phyloP scores from a whole-genome alignment of 2,329 filamentous ascomycete genomes.

The Cercospora sp. region DNA sequence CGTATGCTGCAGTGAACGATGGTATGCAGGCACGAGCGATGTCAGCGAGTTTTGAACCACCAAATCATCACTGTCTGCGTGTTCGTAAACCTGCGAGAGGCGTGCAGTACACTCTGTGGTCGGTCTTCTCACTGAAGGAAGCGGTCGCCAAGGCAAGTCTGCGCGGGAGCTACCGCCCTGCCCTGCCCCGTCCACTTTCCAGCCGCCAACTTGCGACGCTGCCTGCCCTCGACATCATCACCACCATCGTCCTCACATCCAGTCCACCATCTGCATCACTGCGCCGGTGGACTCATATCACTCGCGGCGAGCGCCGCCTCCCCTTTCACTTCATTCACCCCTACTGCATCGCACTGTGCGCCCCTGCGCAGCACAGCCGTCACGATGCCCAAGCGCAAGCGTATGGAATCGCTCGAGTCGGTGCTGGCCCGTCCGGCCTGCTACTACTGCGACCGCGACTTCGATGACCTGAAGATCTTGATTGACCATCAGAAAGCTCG shows the following conservation, averaged over 20 bases:
- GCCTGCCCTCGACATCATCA: neutral
- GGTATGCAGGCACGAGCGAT: neutral
- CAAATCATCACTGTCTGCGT: neutral
- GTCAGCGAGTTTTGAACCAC: neutral
- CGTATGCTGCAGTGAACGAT: neutral
- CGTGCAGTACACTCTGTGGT: neutral
- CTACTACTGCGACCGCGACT: constrained; percentile 99
- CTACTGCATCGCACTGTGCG: neutral
- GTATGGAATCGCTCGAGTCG: constrained; percentile 83
- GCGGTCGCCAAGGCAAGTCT: neutral
- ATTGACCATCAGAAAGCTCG: constrained; percentile 99
- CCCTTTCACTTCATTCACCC: neutral
- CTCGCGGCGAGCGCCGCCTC: neutral
- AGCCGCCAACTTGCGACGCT: neutral
- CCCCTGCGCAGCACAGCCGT: neutral
- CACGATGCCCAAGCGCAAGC: constrained; percentile 53
- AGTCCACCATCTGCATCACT: neutral
- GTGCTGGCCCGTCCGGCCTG: constrained; percentile 88
- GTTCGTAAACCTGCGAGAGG: neutral
- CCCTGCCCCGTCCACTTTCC: neutral
- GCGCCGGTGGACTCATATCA: neutral
- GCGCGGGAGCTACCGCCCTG: neutral
- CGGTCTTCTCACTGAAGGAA: neutral
- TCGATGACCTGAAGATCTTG: constrained; percentile 93
- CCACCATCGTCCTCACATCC: neutral